phyloP scores from a whole-genome alignment of 352 stramenopile species.

The Halophytophthora batemanensis region DNA sequence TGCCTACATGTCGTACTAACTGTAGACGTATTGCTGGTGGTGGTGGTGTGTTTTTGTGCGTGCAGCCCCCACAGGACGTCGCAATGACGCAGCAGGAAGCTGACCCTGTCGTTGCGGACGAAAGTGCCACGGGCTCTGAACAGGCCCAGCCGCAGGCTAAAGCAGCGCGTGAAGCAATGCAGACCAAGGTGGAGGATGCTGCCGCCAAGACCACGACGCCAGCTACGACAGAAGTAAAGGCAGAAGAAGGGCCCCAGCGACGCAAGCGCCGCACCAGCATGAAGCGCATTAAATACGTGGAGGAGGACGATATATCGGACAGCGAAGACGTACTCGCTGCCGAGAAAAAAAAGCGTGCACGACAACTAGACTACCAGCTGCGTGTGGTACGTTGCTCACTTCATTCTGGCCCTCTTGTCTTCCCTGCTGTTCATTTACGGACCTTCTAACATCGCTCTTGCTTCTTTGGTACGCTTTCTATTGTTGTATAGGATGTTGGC shows the following conservation, averaged over 20 bases:
- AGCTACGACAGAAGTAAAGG: constrained; percentile 2
- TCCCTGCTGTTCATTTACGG: too few relatives aligned
- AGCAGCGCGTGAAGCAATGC: constrained; percentile 9
- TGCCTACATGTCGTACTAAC: too few relatives aligned
- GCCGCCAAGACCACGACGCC: constrained; percentile 2
- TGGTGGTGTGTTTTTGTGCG: too few relatives aligned
- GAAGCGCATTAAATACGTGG: constrained; percentile 76
- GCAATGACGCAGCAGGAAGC: too few relatives aligned
- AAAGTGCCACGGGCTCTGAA: too few relatives aligned
- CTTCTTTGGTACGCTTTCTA: constrained; percentile 1
- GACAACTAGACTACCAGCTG: constrained; percentile 75
- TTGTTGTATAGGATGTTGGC: constrained; percentile 41
- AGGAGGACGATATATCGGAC: constrained; percentile 70
- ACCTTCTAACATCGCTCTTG: too few relatives aligned
- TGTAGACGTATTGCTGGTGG: too few relatives aligned
- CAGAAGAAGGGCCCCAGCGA: constrained; percentile 16
- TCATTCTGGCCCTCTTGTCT: background rate
- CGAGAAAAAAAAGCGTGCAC: constrained; percentile 71
- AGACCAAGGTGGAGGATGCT: constrained; percentile 2
- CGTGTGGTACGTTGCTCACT: constrained; percentile 27
- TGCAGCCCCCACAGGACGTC: too few relatives aligned
- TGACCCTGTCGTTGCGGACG: too few relatives aligned
- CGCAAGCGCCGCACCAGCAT: constrained; percentile 38
- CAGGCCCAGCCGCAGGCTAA: background rate
- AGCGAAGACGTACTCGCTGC: constrained; percentile 46